These are phyloP conservation scores for Cladosporium oxysporum DNA, from an alignment of 2,329 filamentous ascomycete species.

Conservation along the genomic window DNA sequence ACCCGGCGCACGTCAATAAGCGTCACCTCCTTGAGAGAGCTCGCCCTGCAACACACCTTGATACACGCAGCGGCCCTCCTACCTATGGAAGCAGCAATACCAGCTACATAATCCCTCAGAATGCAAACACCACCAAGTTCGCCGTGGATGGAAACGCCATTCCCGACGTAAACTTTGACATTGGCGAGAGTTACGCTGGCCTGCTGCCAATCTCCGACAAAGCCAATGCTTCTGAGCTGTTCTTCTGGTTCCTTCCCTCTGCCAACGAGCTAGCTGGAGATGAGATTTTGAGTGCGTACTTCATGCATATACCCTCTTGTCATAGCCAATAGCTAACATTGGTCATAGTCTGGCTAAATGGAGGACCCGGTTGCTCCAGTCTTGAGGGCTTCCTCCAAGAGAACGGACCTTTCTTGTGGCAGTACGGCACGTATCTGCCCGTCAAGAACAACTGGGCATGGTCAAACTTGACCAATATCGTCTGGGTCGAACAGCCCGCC, in stretches of 20 bases:
- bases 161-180: constrained; percentile 39
- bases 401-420: constrained; percentile 50
- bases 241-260: constrained; percentile 55
- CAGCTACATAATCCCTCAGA: constrained; percentile 43
- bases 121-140: constrained; percentile 47
- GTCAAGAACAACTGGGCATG: constrained; percentile 51
- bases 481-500: constrained; percentile 49
- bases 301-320: not conserved
- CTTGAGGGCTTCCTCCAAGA: constrained; percentile 53
- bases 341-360: constrained; percentile 38
- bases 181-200: constrained; percentile 39
- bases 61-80: constrained; percentile 18
- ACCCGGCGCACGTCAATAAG: constrained; percentile 32
- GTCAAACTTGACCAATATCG: constrained; percentile 54
- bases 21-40: constrained; percentile 21
- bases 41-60: constrained; percentile 5
- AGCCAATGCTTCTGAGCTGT: constrained; percentile 41
- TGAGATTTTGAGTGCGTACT: constrained; percentile 33
- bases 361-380: constrained; percentile 48
- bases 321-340: constrained; percentile 23
- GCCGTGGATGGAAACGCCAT: constrained; percentile 34
- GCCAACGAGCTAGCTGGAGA: constrained; percentile 44
- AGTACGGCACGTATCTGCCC: constrained; percentile 45
- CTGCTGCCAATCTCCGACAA: constrained; percentile 36
- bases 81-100: constrained; percentile 25